Percentiles rank a stretch among this genome's conserved stretches.
phyloP scores from a whole-genome alignment of 2,329 filamentous ascomycete genomes.

The Curvularia eragrostidis region DNA sequence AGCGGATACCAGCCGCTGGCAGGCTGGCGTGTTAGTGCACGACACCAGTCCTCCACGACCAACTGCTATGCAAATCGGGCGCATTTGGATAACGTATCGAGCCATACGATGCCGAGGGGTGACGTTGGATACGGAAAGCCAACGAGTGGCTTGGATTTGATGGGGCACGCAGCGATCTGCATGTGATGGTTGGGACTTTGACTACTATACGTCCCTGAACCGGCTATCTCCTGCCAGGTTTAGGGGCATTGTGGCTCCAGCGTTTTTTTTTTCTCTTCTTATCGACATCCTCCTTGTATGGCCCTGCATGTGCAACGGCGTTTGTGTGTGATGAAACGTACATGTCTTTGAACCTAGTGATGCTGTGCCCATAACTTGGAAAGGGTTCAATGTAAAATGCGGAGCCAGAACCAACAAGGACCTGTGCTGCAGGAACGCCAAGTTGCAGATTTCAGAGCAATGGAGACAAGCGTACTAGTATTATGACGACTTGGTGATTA shows the following conservation, averaged over 20 bases:
- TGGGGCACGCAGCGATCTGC: slow-evolving; percentile 16
- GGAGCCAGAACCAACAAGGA: slow-evolving; percentile 17
- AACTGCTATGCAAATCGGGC: slow-evolving; percentile 22
- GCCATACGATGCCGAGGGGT: slow-evolving; percentile 19
- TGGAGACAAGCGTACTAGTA: not conserved
- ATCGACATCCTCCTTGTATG: slow-evolving; percentile 13
- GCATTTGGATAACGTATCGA: slow-evolving; percentile 34
- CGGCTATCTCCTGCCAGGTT: not conserved
- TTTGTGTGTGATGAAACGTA: slow-evolving; percentile 15
- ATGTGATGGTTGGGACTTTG: not conserved
- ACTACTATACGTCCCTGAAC: slow-evolving; percentile 2
- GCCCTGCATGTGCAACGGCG: slow-evolving; percentile 30
- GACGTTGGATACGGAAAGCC: slow-evolving; percentile 28
- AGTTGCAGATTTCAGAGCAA: not conserved
- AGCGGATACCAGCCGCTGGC: slow-evolving; percentile 30
- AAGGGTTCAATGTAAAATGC: slow-evolving; percentile 33
- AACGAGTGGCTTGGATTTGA: slow-evolving; percentile 35
- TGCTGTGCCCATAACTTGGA: slow-evolving; percentile 26
- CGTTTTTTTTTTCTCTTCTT: not conserved
- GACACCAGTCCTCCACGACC: slow-evolving; percentile 24
- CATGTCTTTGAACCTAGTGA: slow-evolving; percentile 22
- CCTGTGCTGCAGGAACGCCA: not conserved
- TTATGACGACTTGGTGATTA: not conserved
- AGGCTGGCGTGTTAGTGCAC: slow-evolving; percentile 36
- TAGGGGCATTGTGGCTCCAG: slow-evolving; percentile 11